Percentiles rank a stretch among this genome's conserved stretches.
These are phyloP conservation scores for Clohesyomyces aquaticus DNA, from an alignment of 495 filamentous ascomycete genomes.

Conservation along the genomic window DNA sequence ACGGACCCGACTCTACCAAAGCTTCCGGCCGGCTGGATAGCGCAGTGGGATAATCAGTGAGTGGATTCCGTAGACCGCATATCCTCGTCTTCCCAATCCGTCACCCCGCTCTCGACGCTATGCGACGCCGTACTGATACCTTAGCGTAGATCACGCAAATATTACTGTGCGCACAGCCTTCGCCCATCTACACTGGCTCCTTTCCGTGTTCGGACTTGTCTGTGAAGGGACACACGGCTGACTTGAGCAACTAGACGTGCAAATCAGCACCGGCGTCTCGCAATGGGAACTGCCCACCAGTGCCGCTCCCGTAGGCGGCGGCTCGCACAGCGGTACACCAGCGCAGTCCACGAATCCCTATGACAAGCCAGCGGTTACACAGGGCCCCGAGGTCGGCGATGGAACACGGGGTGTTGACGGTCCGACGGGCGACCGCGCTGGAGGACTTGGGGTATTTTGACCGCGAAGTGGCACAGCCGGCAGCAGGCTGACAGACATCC, in stretches of 20 bases:
- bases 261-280: constrained; percentile 49
- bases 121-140: constrained; percentile 9
- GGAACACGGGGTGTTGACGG: constrained; percentile 45
- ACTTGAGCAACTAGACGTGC: constrained; percentile 37
- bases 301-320: constrained; percentile 41
- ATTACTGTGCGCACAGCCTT: constrained; percentile 38
- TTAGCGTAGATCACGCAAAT: constrained; percentile 37
- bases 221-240: constrained; percentile 3
- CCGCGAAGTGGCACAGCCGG: neutral
- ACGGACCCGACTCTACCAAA: constrained; percentile 34
- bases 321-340: constrained; percentile 44
- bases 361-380: constrained; percentile 26
- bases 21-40: constrained; percentile 41
- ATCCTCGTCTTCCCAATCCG: neutral
- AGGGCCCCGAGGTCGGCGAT: constrained; percentile 28
- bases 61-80: neutral
- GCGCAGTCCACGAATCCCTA: constrained; percentile 42
- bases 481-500: constrained; percentile 15
- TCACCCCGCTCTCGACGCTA: constrained; percentile 6
- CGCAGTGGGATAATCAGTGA: constrained; percentile 41
- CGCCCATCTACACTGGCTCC: neutral
- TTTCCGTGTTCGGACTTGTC: neutral
- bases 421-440: constrained; percentile 40
- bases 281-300: constrained; percentile 49
- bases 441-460: constrained; percentile 44